Evolutionary conservation across 192 early-diverging fungal genomes (phyloP).

Genomic region (Backusella circina): DNA sequence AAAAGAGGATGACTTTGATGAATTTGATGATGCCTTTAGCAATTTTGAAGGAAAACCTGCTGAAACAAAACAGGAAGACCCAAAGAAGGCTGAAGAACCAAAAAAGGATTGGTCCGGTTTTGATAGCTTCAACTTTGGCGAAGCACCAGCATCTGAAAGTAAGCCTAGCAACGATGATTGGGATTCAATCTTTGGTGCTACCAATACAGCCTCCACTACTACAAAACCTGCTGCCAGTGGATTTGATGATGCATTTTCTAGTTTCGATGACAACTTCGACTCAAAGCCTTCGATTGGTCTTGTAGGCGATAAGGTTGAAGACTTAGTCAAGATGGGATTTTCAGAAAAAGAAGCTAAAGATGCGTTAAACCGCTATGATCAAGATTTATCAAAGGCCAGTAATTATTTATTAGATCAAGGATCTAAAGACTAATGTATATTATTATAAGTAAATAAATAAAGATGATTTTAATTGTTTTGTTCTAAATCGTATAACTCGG

Average conservation of each 20-base stretch:
- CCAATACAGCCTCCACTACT: background rate
- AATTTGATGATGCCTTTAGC: constrained; percentile 28
- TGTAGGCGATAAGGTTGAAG: constrained; percentile 34
- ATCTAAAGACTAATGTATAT: background rate
- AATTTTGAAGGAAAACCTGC: constrained; percentile 9
- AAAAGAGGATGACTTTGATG: constrained; percentile 17
- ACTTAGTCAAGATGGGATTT: constrained; percentile 66
- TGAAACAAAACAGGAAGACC: background rate
- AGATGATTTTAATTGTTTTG: background rate
- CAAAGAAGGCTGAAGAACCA: background rate
- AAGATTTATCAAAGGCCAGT: constrained; percentile 65
- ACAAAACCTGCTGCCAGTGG: background rate
- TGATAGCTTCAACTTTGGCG: background rate
- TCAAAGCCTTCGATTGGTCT: constrained; percentile 1
- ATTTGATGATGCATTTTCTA: constrained; percentile 31
- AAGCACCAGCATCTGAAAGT: background rate
- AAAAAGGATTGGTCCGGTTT: background rate
- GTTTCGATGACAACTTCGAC: background rate
- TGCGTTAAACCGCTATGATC: constrained; percentile 66
- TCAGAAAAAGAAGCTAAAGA: constrained; percentile 61
- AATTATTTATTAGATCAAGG: constrained; percentile 66
- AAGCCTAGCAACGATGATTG: constrained; percentile 10
- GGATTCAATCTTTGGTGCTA: constrained; percentile 23
- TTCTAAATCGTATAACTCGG: background rate
- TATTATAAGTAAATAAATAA: background rate